Evolutionary conservation across 2,329 filamentous ascomycete species (phyloP), one percentile per base, ranked within the genome.

Genomic region (Arthrobotrys iridis): DNA sequence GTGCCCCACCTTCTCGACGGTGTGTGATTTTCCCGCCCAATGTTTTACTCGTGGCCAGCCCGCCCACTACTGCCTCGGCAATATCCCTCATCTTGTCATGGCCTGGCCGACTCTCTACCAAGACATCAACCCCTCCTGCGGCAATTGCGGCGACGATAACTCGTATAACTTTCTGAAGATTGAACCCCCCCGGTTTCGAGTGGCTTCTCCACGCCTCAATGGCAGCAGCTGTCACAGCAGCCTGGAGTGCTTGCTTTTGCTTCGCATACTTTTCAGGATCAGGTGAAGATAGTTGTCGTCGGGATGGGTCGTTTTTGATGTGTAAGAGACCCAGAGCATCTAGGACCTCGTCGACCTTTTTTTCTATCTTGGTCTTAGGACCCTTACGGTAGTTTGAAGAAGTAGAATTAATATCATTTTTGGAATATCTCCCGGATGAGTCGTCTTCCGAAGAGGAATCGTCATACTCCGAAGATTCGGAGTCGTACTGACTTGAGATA

Each of bases 11-110:
- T 64, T 75, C 71, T 22, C 71, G 57, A 40, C 71, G 57, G 26
- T 75, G 71, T 7, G 71, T 75, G 15, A 75, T 75, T 50, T 75
- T 75, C n/a, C 71, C 71, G 13, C 71, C 71, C 22, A 75, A 33
- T 4, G 55, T 40, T 22, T 75, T 75, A 15, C 63, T 68, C n/a
- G 71, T 75, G 5, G 71, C 71, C 20, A 75, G 30, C 11, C 71
- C 71, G 6, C 71, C 71, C 0, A 75, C 71, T 3, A 75, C 57
- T 0, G 71, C 71, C 18, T 75, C 71, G 45, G 71, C 71, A 48
- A 75, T 63, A 58, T 75, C 71, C 45, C 46, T 63, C 55, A 75
- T 60, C 15, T 35, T 68, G 37, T 68, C 30, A 24, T 75, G 71
- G 13, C 71, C 71, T 4, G 71, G 71, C 4, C 58, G 20, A 28